Percentiles rank a stretch among this genome's conserved stretches.
Evolutionary conservation across 768 basidiomycete genomes (phyloP).

Genomic region (Aureoboletus auriporus): DNA sequence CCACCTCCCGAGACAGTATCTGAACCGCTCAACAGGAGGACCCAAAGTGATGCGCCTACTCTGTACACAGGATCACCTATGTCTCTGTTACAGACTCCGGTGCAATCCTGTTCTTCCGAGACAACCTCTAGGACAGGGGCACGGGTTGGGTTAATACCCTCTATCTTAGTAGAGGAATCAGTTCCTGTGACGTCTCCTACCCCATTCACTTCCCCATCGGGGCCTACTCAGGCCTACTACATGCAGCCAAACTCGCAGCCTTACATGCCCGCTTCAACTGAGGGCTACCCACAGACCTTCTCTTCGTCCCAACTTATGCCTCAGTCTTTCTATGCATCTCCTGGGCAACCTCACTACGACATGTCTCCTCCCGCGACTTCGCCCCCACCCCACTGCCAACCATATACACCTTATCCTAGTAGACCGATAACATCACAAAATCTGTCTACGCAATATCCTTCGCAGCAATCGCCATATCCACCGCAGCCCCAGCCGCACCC

Average conservation of each 20-base stretch:
- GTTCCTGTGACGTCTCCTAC: constrained; percentile 3
- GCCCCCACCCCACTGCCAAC: constrained; percentile 9
- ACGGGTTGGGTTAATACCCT: constrained; percentile 7
- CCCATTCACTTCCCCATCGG: background rate
- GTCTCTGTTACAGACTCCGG: constrained; percentile 5
- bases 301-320: constrained; percentile 8
- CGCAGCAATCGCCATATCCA: constrained; percentile 4
- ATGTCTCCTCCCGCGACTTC: background rate
- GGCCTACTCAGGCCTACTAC: constrained; percentile 6
- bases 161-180: constrained; percentile 17
- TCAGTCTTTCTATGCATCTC: constrained; percentile 5
- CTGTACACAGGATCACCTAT: constrained; percentile 7
- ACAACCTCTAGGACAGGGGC: background rate
- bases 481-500: constrained; percentile 10
- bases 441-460: constrained; percentile 6
- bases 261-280: constrained; percentile 2
- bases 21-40: constrained; percentile 4
- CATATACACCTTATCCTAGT: constrained; percentile 12
- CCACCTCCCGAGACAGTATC: constrained; percentile 8
- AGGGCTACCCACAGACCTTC: constrained; percentile 3
- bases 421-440: constrained; percentile 9
- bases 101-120: constrained; percentile 7
- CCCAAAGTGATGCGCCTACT: constrained; percentile 11
- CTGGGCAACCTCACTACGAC: constrained; percentile 17
- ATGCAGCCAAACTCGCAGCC: constrained; percentile 9